Conservation (phyloP, 371 early-diverging fungal species). For the Mortierella polycephala region DNA sequence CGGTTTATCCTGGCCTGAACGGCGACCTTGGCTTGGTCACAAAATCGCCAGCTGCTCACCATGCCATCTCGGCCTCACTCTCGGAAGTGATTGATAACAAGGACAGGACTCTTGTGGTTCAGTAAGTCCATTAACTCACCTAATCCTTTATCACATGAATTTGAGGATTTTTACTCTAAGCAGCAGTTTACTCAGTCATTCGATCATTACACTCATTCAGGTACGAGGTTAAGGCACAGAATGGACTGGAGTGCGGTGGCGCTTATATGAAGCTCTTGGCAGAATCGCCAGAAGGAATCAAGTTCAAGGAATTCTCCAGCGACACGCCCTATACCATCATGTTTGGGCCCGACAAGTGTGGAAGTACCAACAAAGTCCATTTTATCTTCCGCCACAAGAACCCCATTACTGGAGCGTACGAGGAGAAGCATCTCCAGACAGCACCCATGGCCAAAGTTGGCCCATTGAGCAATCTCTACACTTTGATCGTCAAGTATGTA, state of each 20-base stretch:
- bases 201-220: constrained; percentile 2
- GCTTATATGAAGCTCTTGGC: constrained; percentile 92
- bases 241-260: constrained; percentile 96
- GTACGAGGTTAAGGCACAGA: constrained; percentile 94
- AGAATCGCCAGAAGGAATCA: constrained; percentile 57
- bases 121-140: constrained; percentile 54
- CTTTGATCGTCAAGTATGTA: constrained; percentile 79
- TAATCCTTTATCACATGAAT: neutral
- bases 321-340: constrained; percentile 80
- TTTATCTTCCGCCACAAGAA: constrained; percentile 96
- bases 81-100: constrained; percentile 81
- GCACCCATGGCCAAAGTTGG: constrained; percentile 76
- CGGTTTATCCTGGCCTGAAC: constrained; percentile 62
- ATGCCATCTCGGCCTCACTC: constrained; percentile 83
- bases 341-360: constrained; percentile 97
- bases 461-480: constrained; percentile 87
- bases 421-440: constrained; percentile 65
- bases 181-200: neutral
- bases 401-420: constrained; percentile 81
- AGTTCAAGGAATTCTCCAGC: constrained; percentile 62
- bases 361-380: constrained; percentile 93
- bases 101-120: constrained; percentile 87
- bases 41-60: constrained; percentile 81
- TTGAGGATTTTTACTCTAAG: neutral
- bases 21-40: constrained; percentile 78